Evolutionary conservation across 2,329 filamentous ascomycete species (phyloP).

Genomic region (Paecilomyces dactylethromorphus): DNA sequence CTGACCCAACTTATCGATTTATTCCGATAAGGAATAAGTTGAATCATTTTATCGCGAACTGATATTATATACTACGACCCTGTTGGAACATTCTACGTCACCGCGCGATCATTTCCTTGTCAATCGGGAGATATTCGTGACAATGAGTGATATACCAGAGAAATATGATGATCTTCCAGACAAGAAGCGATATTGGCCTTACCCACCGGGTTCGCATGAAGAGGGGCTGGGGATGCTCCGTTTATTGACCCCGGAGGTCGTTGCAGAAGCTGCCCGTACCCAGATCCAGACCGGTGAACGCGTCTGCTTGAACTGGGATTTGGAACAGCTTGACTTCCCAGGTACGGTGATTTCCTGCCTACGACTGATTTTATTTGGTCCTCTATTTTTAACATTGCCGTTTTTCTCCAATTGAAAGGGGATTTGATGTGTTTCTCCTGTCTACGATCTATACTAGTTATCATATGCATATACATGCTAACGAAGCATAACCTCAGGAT

Average conservation of each 20-base stretch:
- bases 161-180: slow-evolving; percentile 41
- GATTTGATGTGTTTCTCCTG: not conserved
- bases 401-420: not conserved
- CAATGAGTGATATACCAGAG: slow-evolving; percentile 15
- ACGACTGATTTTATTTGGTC: not conserved
- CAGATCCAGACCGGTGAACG: slow-evolving; percentile 50
- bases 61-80: not conserved
- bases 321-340: slow-evolving; percentile 48
- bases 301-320: slow-evolving; percentile 51
- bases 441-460: not conserved
- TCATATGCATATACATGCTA: not conserved
- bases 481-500: slow-evolving; percentile 24
- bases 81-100: not conserved
- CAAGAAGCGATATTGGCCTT: slow-evolving; percentile 45
- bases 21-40: not conserved
- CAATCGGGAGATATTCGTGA: not conserved
- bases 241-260: slow-evolving; percentile 47
- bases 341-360: slow-evolving; percentile 11
- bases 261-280: slow-evolving; percentile 44
- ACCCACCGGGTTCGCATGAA: slow-evolving; percentile 38
- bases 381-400: not conserved
- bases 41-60: not conserved
- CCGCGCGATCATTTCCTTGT: not conserved
- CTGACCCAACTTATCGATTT: not conserved
- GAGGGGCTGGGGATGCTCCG: slow-evolving; percentile 51